Conservation (phyloP, 345 rosid genomes). For the Syzygium aromaticum region DNA sequence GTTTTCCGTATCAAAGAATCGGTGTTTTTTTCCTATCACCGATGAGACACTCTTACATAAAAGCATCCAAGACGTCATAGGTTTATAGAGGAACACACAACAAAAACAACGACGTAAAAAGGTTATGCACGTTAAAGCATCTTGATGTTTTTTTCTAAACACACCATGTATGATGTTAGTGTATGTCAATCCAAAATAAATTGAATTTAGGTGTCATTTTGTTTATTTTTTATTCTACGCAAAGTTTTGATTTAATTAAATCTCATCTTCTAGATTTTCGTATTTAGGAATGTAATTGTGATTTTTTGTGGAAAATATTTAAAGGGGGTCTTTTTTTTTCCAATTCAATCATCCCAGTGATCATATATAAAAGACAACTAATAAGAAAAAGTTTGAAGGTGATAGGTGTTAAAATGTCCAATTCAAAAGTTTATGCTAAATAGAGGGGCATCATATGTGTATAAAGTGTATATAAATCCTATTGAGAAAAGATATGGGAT, state of each 20-base stretch:
- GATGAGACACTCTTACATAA: neutral
- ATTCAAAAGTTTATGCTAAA: neutral
- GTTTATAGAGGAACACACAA: neutral
- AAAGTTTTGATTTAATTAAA: neutral
- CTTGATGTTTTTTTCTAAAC: neutral
- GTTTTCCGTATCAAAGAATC: neutral
- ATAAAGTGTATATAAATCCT: neutral
- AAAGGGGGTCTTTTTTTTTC: neutral
- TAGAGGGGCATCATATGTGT: neutral
- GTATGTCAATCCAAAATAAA: neutral
- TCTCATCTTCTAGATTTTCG: neutral
- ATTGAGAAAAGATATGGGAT: neutral
- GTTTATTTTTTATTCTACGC: neutral
- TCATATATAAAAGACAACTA: fast-evolving
- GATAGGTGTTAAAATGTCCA: neutral
- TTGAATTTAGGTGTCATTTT: neutral
- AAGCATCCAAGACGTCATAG: neutral
- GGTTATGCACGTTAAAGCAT: neutral
- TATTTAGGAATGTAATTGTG: neutral
- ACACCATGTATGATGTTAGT: neutral
- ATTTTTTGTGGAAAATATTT: neutral
- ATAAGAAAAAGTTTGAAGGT: neutral
- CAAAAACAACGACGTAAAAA: neutral
- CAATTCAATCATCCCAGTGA: neutral
- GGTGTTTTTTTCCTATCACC: neutral